Base-by-base conservation (phyloP, 2,329 filamentous ascomycete genomes). In the Nothopassalora personata region DNA sequence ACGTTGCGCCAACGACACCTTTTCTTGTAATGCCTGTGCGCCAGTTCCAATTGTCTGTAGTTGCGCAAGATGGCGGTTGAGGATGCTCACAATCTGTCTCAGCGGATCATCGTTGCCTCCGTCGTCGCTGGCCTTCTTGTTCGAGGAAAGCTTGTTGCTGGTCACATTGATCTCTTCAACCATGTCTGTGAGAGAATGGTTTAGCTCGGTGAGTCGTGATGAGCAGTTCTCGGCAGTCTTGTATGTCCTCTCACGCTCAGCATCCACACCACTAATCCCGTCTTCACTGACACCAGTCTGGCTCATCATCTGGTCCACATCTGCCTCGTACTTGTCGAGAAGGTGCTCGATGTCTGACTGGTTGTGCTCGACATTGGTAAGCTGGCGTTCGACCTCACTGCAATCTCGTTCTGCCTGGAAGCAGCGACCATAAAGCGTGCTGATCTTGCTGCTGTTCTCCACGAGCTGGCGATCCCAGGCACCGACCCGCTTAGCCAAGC, bases 141-240 rank as follows among this genome's bases (percentile, higher is more conserved):
- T 63, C 28, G 59, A 64, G 4, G 62, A 93, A 65, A 99, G 79
- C 27, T 87, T 91, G 56, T 89, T 84, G n/a, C 90, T 94, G 62
- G 95, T 93, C 67, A 87, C 86, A 73, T 99, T 99, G 72, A 99
- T 96, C 76, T 97, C 94, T 72, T 96, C 92, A 68, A 99, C 96
- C 91, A 99, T 97, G 77, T 91, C 93, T 51, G 86, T 86, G 63
- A 99, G 80, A 72, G 96, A 91, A 72, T 91, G 90, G 71, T 91
- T 91, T 85, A 97, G 95, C 68, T 96, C 91, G 59, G 96, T 92
- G 64, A 99, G 80, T 65, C 90, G 86, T 71, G 96, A 90, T 10
- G 91, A 91, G 64, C 97, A 82, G 75, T 91, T 94, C 80, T 99
- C 94, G 1, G 94, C 94, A 54, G 95, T 80, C 81, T 96, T 95